Conservation (phyloP, 2,329 filamentous ascomycete genomes). For the Trichocomaceae sp. region DNA sequence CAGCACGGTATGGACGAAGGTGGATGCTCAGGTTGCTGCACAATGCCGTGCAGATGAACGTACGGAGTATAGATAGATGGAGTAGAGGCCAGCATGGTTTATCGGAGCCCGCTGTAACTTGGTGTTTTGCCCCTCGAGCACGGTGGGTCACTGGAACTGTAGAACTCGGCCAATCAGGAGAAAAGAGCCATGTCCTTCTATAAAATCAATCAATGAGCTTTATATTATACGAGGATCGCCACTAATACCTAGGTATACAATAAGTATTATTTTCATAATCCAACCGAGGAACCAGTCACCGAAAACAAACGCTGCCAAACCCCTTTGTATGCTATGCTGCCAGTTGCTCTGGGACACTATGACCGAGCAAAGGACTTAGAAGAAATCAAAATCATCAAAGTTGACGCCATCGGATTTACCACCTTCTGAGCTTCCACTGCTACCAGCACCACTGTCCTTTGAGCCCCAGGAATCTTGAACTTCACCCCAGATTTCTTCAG, state of each 20-base stretch:
- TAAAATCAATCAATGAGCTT: background rate
- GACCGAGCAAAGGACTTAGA: conserved; percentile 11
- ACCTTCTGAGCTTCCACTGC: conserved; percentile 12
- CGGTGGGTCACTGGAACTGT: background rate
- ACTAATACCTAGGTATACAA: too few species aligned
- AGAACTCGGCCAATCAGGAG: background rate
- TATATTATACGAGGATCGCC: background rate
- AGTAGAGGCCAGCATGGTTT: background rate
- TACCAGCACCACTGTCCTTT: conserved; percentile 18
- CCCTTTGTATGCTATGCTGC: background rate
- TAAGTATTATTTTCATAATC: background rate
- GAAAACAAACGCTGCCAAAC: background rate
- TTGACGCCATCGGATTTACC: conserved; percentile 16
- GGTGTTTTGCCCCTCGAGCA: background rate
- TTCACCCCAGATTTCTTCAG: conserved; percentile 25
- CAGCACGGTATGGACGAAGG: background rate
- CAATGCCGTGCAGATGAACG: background rate
- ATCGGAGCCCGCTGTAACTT: too few species aligned
- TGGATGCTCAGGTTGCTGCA: background rate
- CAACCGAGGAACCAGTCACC: background rate
- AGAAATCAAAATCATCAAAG: conserved; percentile 24
- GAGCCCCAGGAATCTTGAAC: conserved; percentile 16
- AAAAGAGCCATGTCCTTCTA: background rate
- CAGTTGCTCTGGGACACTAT: background rate
- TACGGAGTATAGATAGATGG: background rate